Evolutionary conservation across 768 basidiomycete genomes (phyloP).

Genomic region (Kwoniella sp.): DNA sequence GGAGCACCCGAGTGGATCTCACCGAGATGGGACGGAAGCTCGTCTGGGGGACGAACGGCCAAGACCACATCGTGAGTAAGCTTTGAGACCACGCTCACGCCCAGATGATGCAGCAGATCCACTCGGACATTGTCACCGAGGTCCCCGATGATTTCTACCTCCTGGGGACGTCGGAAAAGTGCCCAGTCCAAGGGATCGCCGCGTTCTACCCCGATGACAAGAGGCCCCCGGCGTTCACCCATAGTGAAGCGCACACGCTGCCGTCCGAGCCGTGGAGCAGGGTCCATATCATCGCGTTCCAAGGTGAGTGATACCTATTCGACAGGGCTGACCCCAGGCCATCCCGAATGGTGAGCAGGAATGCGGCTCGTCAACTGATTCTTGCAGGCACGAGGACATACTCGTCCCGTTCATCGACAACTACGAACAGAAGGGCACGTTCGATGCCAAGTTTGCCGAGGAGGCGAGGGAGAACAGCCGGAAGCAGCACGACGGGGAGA

Average conservation of each 20-base stretch:
- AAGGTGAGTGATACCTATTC: slow-evolving; percentile 20
- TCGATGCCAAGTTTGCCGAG: slow-evolving; percentile 26
- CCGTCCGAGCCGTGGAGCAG: slow-evolving; percentile 29
- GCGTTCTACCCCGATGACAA: slow-evolving; percentile 24
- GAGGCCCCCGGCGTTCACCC: slow-evolving; percentile 29
- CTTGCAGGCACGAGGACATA: slow-evolving; percentile 32
- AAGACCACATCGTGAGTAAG: slow-evolving; percentile 21
- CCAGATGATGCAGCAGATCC: slow-evolving; percentile 41
- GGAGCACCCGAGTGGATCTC: slow-evolving; percentile 28
- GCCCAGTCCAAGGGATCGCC: slow-evolving; percentile 36
- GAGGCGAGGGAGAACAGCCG: slow-evolving; percentile 23
- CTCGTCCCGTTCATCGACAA: slow-evolving; percentile 33
- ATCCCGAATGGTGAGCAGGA: slow-evolving; percentile 31
- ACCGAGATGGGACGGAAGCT: slow-evolving; percentile 30
- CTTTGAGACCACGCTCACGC: neutral
- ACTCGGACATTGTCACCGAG: slow-evolving; percentile 32
- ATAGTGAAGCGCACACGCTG: slow-evolving; percentile 21
- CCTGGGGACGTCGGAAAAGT: slow-evolving; percentile 26
- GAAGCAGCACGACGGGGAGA: slow-evolving; percentile 24
- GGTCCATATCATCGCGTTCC: slow-evolving; percentile 37
- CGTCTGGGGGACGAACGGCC: slow-evolving; percentile 28
- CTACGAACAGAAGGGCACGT: slow-evolving; percentile 35
- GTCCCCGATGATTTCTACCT: slow-evolving; percentile 26
- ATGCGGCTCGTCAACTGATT: too few relatives aligned
- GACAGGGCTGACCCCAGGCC: slow-evolving; percentile 13